These are phyloP conservation scores for Filobasidium uniguttulatum DNA, from an alignment of 1,284 basidiomycete genomes.

Conservation along the genomic window DNA sequence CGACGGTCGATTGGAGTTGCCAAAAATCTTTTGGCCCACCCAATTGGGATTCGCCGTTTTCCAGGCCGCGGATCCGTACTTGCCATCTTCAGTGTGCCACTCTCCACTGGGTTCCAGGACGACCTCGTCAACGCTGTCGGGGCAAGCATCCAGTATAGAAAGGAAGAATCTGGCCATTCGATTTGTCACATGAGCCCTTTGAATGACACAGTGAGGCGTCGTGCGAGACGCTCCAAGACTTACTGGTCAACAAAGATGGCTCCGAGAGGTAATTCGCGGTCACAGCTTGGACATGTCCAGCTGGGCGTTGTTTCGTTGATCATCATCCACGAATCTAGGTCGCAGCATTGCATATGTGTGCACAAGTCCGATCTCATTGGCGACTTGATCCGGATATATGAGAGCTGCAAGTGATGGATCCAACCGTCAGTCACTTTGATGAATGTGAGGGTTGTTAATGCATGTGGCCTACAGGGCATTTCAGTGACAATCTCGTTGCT, in stretches of 20 bases:
- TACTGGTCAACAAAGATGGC: conserved; percentile 87
- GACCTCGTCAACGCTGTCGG: conserved; percentile 75
- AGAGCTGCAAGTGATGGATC: conserved; percentile 46
- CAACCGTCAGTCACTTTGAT: neutral
- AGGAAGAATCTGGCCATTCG: conserved; percentile 72
- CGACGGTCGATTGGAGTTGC: neutral
- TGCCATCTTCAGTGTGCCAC: conserved; percentile 86
- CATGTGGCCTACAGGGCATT: conserved; percentile 61
- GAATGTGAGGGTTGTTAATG: neutral
- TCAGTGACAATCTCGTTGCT: conserved; percentile 72
- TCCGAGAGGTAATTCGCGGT: conserved; percentile 57
- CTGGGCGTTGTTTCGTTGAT: conserved; percentile 95
- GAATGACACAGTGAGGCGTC: no score
- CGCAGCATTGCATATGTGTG: conserved; percentile 89
- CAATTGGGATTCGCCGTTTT: conserved; percentile 32
- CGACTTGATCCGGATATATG: conserved; percentile 69
- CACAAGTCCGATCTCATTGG: conserved; percentile 77
- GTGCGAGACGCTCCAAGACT: conserved; percentile 26
- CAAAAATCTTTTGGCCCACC: neutral
- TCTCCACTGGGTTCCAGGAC: conserved; percentile 84
- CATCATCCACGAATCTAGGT: conserved; percentile 83
- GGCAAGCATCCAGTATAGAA: conserved; percentile 61
- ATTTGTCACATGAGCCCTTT: no score
- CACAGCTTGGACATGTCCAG: conserved; percentile 93
- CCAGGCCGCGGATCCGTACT: conserved; percentile 62